Evolutionary conservation across 768 basidiomycete genomes (phyloP).

Genomic region (Hemileccinum impolitum): DNA sequence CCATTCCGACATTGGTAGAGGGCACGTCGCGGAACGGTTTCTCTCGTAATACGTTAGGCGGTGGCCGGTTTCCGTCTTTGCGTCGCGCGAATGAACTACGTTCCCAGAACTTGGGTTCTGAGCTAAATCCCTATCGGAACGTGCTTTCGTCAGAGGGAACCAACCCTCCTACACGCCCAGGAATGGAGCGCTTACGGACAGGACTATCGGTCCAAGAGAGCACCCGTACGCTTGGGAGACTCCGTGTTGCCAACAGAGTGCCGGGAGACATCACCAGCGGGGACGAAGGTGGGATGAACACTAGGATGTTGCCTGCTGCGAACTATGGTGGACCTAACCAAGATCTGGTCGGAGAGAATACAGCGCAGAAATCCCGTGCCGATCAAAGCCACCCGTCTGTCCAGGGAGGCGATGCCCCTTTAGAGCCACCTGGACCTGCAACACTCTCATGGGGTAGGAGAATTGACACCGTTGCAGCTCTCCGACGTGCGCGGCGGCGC

Average conservation of each 20-base stretch:
- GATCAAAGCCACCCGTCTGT: not conserved
- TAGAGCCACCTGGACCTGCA: conserved; percentile 21
- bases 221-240: conserved; percentile 38
- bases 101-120: conserved; percentile 8
- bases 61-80: not conserved
- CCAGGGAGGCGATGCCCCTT: conserved; percentile 2
- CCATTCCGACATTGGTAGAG: conserved; percentile 4
- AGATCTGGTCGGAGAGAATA: not conserved
- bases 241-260: conserved; percentile 47
- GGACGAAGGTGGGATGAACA: conserved; percentile 27
- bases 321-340: not conserved
- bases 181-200: conserved; percentile 13
- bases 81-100: not conserved
- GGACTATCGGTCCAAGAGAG: conserved; percentile 29
- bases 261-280: conserved; percentile 44
- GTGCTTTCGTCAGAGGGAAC: conserved; percentile 8
- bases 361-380: not conserved
- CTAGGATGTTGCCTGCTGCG: not conserved
- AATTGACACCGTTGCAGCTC: conserved; percentile 23
- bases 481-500: conserved; percentile 13
- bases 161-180: conserved; percentile 6
- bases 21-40: conserved; percentile 4
- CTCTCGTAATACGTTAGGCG: not conserved
- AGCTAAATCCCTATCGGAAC: not conserved
- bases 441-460: conserved; percentile 29